These are phyloP conservation scores for Stevia rebaudiana DNA, from an alignment of 140 eudicot species.

Conservation along the genomic window DNA sequence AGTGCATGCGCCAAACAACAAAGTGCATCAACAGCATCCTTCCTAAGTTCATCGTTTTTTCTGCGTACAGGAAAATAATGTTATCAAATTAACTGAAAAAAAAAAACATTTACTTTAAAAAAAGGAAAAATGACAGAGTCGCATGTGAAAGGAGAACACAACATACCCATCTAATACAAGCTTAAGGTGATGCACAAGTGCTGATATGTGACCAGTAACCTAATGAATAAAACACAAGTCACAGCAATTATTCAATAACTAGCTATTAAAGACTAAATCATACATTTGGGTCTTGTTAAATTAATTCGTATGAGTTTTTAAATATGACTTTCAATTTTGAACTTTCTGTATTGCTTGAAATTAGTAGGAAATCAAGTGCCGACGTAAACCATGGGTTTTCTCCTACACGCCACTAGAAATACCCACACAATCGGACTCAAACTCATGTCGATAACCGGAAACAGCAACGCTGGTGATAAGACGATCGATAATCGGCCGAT, in stretches of 20 bases:
- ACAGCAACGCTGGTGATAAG: no score
- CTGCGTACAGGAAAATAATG: constrained; percentile 34
- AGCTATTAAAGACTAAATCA: no score
- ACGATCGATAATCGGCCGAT: no score
- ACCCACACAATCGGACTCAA: no score
- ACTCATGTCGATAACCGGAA: no score
- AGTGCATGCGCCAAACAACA: constrained; percentile 94
- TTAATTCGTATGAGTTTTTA: no score
- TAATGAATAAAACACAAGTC: constrained; percentile 22
- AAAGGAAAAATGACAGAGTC: neutral
- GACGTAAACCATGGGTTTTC: no score
- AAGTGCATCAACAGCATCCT: constrained; percentile 95
- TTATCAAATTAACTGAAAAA: neutral
- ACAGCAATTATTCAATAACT: constrained; percentile 7
- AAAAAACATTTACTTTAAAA: neutral
- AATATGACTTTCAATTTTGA: no score
- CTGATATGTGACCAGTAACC: constrained; percentile 95
- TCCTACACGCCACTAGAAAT: no score
- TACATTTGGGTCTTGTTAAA: no score
- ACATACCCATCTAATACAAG: constrained; percentile 96
- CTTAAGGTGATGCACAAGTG: constrained; percentile 93
- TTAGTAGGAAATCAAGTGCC: no score
- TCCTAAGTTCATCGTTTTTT: constrained; percentile 78
- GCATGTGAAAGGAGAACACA: constrained; percentile 1
- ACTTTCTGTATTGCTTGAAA: no score